These are phyloP conservation scores for Ceratocystis papillata DNA, from an alignment of 2,329 filamentous ascomycete species.

Conservation along the genomic window DNA sequence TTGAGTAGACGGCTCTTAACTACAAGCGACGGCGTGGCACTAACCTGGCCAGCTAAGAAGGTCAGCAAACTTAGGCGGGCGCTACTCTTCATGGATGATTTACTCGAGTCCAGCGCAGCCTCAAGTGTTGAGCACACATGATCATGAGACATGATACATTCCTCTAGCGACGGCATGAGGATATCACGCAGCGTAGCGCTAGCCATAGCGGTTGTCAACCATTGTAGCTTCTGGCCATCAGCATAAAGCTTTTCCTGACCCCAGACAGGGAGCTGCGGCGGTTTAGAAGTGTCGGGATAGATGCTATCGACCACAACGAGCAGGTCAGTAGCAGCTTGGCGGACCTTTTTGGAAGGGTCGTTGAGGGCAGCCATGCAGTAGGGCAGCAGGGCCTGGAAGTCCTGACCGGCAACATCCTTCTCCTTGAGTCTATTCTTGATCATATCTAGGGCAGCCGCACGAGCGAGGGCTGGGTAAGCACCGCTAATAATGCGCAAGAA, in stretches of 20 bases:
- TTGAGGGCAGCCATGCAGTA: constrained; percentile 65
- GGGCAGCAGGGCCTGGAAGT: constrained; percentile 73
- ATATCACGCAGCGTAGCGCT: constrained; percentile 53
- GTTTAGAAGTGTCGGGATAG: constrained; percentile 35
- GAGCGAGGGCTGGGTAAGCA: constrained; percentile 55
- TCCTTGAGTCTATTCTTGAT: constrained; percentile 47
- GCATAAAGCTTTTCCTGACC: constrained; percentile 57
- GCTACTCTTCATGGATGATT: constrained; percentile 46
- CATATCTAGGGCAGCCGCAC: constrained; percentile 57
- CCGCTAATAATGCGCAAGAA: constrained; percentile 66
- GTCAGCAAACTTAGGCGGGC: constrained; percentile 54
- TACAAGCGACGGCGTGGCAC: constrained; percentile 54
- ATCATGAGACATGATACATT: constrained; percentile 68
- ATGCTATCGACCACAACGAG: constrained; percentile 45
- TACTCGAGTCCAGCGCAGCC: constrained; percentile 34
- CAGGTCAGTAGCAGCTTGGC: constrained; percentile 61
- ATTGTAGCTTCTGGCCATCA: constrained; percentile 41
- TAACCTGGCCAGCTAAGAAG: constrained; percentile 63
- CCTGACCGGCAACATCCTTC: constrained; percentile 40
- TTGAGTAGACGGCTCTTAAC: constrained; percentile 64
- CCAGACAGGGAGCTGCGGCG: constrained; percentile 41
- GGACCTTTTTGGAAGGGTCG: constrained; percentile 65
- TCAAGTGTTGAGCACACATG: constrained; percentile 56
- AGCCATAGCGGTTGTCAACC: constrained; percentile 48
- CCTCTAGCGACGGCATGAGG: constrained; percentile 68